Base-by-base conservation (phyloP, 345 rosid genomes). In the Corchorus olitorius region DNA sequence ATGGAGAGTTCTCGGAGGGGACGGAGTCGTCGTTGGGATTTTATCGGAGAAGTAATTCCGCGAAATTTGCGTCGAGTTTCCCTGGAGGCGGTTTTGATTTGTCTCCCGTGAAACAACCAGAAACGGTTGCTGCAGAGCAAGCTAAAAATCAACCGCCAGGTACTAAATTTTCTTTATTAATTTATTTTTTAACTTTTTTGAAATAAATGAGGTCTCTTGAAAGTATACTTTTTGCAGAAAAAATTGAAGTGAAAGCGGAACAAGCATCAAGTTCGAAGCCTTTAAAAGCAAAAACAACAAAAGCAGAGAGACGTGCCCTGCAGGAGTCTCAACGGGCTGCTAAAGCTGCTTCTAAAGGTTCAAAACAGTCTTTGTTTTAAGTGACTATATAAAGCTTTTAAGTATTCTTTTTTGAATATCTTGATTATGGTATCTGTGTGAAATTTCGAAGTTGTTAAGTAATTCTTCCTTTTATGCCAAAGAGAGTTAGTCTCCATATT, bases 1-100 rank as follows among this genome's bases (percentile, higher is more conserved):
- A 82, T 55, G 75, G 81, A 75, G 87, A 86, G 78, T 52, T 80
- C 52, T 86, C 91, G 20, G 93, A 89, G 80, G 94, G 84, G 45
- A 78, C 89, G 15, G 84, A 48, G 19, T 82, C 78, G 22, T 37
- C 89, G 56, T 13, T 88, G 73, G 88, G 81, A 49, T 90, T 88
- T 83, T 85, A 81, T 54, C 85, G 87, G 41, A 61, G 91, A 76
- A 87, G 85, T 59, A 83, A 86, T 80, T 90, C 93, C 8, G 80
- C 81, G 16, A 92, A 92, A 50, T 70, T 88, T 48, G 88, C 93
- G 0, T 81, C 94, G 17, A 94, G 97, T 70, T 86, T 92, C 37
- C 97, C 98, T 0, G 76, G 88, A 48, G 93, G 98, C 11, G 89
- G 90, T 2, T 91, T 94, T 39, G 88, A 93, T 80, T 88, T 94